Evolutionary conservation across 306 rosid species (phyloP), one percentile per base, ranked within the genome.

Genomic region (Pachyrhizus erosus): DNA sequence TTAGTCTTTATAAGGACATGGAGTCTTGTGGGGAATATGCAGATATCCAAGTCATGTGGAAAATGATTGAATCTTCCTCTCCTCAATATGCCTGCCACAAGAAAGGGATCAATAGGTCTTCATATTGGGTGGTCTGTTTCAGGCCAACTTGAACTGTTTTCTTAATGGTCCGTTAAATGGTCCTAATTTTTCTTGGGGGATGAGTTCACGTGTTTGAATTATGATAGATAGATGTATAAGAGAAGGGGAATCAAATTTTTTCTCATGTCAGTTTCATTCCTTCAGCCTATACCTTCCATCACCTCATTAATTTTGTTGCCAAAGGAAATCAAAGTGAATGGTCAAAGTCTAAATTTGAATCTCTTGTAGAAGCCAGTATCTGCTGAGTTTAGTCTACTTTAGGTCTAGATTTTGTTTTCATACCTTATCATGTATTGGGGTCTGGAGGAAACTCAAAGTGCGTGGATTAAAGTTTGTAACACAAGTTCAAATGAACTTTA

Each of bases 1-100:
- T 87, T 40, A 80, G 45, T 84, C 91, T 95, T 13, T 85, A 86
- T 76, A 89, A 93, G 79, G 98, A 95, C 73, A 86, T 93, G 86
- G 94, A 93, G 58, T 90, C 93, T 54, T 89, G 91, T 64, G 88
- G 94, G 4, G 99, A 93, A 80, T 92, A 92, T 82, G 86, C 42
- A 85, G 99, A 95, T 83, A 93, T 93, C 66, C 87, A 78, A 81
- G 94, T 93, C 55, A 95, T 95, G 99, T 95, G 98, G 98, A 87
- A 88, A 88, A 93, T 96, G 72, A 83, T 96, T 77, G 97, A 96
- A 51, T 90, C 94, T 81, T 89, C 88, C 73, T 79, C 84, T 75
- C 64, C 90, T 73, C 91, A 79, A 69, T 62, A 61, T 64, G 79
- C 62, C 33, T 54, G 60, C 66, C 79, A 33, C 76, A 86, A 45